These are phyloP conservation scores for Paramecium primaurelia DNA, from an alignment of 73 alveolate species.

Conservation along the genomic window DNA sequence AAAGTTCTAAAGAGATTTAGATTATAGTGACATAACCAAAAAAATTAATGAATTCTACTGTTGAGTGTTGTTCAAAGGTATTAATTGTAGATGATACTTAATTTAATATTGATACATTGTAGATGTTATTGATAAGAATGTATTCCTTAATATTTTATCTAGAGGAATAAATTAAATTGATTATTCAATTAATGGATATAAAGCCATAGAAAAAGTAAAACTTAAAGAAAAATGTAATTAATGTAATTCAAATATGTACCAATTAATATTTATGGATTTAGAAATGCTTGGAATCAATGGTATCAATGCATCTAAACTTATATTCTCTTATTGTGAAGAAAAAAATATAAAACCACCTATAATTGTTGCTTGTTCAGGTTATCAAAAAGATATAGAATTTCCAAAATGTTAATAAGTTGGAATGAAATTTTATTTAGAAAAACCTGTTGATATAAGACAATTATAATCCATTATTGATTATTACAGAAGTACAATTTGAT, in stretches of 20 bases:
- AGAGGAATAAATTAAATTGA: neutral
- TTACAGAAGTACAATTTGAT: neutral
- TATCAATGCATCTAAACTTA: neutral
- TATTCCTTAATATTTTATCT: neutral
- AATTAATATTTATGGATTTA: slow-evolving; percentile 27
- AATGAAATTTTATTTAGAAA: neutral
- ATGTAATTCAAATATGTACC: neutral
- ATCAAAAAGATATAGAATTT: neutral
- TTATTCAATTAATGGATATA: neutral
- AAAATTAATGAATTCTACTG: neutral
- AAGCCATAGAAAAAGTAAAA: neutral
- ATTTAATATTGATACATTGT: neutral
- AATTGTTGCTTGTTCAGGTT: neutral
- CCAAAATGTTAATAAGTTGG: neutral
- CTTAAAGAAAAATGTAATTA: neutral
- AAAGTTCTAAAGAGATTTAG: neutral
- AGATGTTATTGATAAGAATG: neutral
- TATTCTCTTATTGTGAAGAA: neutral
- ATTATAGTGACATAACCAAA: neutral
- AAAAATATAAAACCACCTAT: neutral
- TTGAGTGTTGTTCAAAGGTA: neutral
- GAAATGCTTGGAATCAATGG: slow-evolving; percentile 45
- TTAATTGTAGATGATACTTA: neutral
- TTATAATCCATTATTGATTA: neutral
- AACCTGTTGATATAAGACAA: neutral